A percentile compares a stretch with the other conserved stretches of the same genome.
phyloP scores from a whole-genome alignment of 202 grass and related monocot genomes.

The Brachypodium distachyon region DNA sequence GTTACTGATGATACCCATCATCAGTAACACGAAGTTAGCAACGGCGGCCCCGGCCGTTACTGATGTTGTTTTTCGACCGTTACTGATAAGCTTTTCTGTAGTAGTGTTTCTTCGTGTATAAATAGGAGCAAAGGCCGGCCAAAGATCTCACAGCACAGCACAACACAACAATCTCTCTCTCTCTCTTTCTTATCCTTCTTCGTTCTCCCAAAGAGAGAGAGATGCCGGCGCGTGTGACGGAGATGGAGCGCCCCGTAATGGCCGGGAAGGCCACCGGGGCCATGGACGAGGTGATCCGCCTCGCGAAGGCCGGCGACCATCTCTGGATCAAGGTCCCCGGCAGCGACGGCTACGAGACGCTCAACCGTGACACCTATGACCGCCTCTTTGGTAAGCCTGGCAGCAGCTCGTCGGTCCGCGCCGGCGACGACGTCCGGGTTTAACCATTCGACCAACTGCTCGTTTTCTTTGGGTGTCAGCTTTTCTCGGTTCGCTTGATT shows the following conservation, averaged over 20 bases:
- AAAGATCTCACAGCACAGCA: too few species aligned
- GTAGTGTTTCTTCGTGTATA: too few species aligned
- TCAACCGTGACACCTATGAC: conserved; percentile 52
- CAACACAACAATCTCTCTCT: conserved; percentile 6
- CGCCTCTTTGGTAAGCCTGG: conserved; percentile 53
- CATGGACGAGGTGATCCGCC: conserved; percentile 82
- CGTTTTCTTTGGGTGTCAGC: too few species aligned
- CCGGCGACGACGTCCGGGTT: conserved; percentile 33
- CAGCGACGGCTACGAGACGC: conserved; percentile 28
- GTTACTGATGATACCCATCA: too few species aligned
- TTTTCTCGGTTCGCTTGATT: too few species aligned
- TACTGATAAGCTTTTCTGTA: too few species aligned
- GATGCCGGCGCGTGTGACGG: conserved; percentile 38
- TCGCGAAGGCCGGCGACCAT: conserved; percentile 61
- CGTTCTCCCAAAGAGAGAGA: too few species aligned
- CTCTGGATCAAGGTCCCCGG: conserved; percentile 45
- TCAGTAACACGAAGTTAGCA: too few species aligned
- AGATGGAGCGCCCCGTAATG: conserved; percentile 69
- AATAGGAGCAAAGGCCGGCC: background rate
- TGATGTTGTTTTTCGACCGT: too few species aligned
- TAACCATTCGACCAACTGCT: background rate
- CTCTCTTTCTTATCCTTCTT: background rate
- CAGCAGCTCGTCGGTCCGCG: conserved; percentile 24
- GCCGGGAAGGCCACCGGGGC: conserved; percentile 54
- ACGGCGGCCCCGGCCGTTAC: too few species aligned